Conservation (phyloP, 768 basidiomycete genomes). For the Collybia mongolica region DNA sequence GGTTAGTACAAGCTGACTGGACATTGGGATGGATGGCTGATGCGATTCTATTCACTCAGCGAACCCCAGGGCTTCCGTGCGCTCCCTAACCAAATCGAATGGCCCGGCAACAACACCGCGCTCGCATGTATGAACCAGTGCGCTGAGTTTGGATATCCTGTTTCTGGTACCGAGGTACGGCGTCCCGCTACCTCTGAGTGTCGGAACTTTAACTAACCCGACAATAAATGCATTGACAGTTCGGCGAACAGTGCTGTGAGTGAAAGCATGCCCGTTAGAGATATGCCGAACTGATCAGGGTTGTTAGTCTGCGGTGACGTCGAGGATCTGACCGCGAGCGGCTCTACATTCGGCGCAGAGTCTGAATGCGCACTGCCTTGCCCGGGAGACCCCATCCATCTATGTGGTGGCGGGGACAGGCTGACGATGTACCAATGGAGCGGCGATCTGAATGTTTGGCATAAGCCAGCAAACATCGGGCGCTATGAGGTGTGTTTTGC, state of each 20-base stretch:
- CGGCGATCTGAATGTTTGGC: slow-evolving; percentile 56
- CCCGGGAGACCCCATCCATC: slow-evolving; percentile 68
- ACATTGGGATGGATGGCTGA: too few relatives aligned
- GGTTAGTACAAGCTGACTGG: slow-evolving; percentile 35
- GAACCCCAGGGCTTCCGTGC: slow-evolving; percentile 45
- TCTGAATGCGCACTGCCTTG: slow-evolving; percentile 53
- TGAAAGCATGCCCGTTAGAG: slow-evolving; percentile 5
- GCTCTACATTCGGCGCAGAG: slow-evolving; percentile 37
- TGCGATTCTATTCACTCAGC: slow-evolving; percentile 25
- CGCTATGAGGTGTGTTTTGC: slow-evolving; percentile 62
- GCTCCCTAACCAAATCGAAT: slow-evolving; percentile 61
- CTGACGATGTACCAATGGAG: slow-evolving; percentile 57
- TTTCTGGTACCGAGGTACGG: slow-evolving; percentile 58
- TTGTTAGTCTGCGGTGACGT: slow-evolving; percentile 68
- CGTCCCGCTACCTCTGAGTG: neutral
- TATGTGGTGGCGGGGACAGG: slow-evolving; percentile 61
- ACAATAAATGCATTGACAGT: slow-evolving; percentile 28
- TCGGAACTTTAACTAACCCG: too few relatives aligned
- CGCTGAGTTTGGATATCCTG: slow-evolving; percentile 68
- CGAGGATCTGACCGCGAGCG: slow-evolving; percentile 43
- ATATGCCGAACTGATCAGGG: too few relatives aligned
- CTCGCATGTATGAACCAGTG: slow-evolving; percentile 68
- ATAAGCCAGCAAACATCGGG: slow-evolving; percentile 63
- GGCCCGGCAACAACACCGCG: slow-evolving; percentile 62
- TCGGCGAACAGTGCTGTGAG: slow-evolving; percentile 73